Evolutionary conservation across 495 filamentous ascomycete genomes (phyloP).

Genomic region (Achaetomiella virescens): DNA sequence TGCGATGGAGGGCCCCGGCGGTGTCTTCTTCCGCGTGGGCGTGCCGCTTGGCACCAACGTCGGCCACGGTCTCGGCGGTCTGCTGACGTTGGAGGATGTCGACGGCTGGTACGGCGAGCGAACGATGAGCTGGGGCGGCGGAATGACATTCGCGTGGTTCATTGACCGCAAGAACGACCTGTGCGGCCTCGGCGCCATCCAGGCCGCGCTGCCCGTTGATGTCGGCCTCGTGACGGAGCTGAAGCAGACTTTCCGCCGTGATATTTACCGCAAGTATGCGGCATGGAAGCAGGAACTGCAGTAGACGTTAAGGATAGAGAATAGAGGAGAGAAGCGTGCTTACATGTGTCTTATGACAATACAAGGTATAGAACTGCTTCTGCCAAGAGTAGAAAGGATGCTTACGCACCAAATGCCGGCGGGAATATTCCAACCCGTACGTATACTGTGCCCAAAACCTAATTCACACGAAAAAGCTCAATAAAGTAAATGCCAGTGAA

Average conservation of each 20-base stretch:
- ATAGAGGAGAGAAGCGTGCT: no score
- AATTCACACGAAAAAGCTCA: no score
- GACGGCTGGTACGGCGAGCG: constrained; percentile 19
- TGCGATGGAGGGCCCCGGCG: constrained; percentile 7
- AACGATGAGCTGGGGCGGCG: constrained; percentile 27
- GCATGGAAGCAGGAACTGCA: constrained; percentile 21
- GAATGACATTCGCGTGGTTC: constrained; percentile 30
- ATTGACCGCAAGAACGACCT: constrained; percentile 43
- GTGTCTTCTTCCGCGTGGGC: constrained; percentile 26
- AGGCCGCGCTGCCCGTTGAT: constrained; percentile 35
- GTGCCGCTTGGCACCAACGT: constrained; percentile 1
- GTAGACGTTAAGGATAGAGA: no score
- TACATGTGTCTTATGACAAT: no score
- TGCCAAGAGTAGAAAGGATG: no score
- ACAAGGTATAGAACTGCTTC: no score
- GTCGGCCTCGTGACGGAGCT: constrained; percentile 18
- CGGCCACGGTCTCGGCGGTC: constrained; percentile 16
- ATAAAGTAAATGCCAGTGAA: no score
- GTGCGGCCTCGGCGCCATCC: constrained; percentile 35
- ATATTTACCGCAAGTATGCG: constrained; percentile 35
- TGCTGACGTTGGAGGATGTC: constrained; percentile 15
- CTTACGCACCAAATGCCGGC: no score
- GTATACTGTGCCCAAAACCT: no score
- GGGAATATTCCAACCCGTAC: no score
- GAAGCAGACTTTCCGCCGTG: constrained; percentile 41